phyloP scores from a whole-genome alignment of 164 flowering plant species.

The Sedum album region DNA sequence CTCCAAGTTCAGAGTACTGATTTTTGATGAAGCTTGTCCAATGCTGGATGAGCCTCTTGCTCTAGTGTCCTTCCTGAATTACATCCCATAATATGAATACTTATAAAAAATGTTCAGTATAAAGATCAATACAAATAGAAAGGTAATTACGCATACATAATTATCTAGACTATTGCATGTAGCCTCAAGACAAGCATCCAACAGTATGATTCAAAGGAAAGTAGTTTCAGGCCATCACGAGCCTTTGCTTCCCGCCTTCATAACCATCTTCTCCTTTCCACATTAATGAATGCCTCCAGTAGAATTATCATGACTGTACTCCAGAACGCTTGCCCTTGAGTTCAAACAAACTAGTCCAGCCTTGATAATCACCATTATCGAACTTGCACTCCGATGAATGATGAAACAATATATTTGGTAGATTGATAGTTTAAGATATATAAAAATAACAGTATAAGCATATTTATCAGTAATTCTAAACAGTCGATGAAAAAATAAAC shows the following conservation, averaged over 20 bases:
- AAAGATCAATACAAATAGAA: too few relatives aligned
- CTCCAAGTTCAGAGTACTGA: constrained; percentile 93
- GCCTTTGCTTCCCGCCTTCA: constrained; percentile 33
- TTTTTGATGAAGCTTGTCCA: constrained; percentile 89
- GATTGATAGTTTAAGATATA: too few relatives aligned
- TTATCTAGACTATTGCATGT: constrained; percentile 85
- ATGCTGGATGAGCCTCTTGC: constrained; percentile 93
- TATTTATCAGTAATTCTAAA: too few relatives aligned
- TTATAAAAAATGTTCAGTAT: too few relatives aligned
- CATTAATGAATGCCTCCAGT: background rate
- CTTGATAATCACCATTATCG: constrained; percentile 6
- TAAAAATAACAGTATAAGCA: too few relatives aligned
- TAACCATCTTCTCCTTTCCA: constrained; percentile 1
- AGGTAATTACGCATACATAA: constrained; percentile 38
- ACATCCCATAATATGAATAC: too few relatives aligned
- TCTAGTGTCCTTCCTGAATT: constrained; percentile 82
- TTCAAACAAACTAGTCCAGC: constrained; percentile 2
- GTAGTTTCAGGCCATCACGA: constrained; percentile 55
- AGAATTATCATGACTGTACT: constrained; percentile 7
- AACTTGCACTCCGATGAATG: too few relatives aligned
- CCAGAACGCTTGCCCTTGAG: background rate
- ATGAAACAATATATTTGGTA: too few relatives aligned
- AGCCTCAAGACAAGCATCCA: constrained; percentile 96
- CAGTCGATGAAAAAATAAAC: too few relatives aligned
- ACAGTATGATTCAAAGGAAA: constrained; percentile 88